phyloP scores from a whole-genome alignment of 1,139 yeast species.

The Taphrina deformans region DNA sequence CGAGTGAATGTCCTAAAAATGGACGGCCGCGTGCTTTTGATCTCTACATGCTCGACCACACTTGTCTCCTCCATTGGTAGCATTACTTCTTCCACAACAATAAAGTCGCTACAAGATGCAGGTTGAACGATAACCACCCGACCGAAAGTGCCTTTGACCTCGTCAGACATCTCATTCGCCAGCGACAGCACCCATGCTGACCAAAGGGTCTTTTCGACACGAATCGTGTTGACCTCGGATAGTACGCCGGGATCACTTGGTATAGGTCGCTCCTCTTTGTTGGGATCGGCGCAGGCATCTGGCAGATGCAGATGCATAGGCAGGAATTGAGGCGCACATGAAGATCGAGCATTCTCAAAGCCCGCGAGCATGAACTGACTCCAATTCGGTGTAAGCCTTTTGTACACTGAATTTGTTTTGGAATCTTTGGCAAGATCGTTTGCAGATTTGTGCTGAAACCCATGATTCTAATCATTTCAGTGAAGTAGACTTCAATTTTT shows the following conservation, averaged over 20 bases:
- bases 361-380: conserved; percentile 18
- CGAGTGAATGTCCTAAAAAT: background rate
- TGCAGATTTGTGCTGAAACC: conserved; percentile 9
- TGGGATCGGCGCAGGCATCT: background rate
- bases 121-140: conserved; percentile 10
- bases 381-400: conserved; percentile 20
- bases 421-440: background rate
- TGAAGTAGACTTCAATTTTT: background rate
- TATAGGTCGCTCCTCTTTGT: background rate
- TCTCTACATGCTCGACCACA: background rate
- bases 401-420: background rate
- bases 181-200: conserved; percentile 19
- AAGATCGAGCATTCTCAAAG: background rate
- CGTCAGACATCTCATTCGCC: conserved; percentile 5
- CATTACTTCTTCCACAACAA: conserved; percentile 13
- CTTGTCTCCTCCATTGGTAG: background rate
- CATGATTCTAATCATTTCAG: background rate
- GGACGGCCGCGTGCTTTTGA: background rate
- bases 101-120: background rate
- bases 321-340: background rate
- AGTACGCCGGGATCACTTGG: background rate
- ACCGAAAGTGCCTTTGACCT: conserved; percentile 11
- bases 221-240: conserved; percentile 11
- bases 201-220: conserved; percentile 15
- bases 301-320: conserved; percentile 9